phyloP scores from a whole-genome alignment of 2,329 filamentous ascomycete genomes.

The Botrytis squamosa region DNA sequence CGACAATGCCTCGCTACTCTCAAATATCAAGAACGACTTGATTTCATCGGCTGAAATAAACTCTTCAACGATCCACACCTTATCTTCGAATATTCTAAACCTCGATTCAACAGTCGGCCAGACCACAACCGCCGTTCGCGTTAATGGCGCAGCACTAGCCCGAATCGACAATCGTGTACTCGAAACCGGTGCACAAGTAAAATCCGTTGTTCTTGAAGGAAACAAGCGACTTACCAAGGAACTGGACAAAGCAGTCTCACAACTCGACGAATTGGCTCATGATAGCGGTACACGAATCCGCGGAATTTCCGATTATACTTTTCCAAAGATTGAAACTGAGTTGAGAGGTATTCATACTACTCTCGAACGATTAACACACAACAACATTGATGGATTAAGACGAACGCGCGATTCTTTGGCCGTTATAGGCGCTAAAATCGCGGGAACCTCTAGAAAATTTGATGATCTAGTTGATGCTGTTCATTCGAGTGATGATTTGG shows the following conservation, averaged over 20 bases:
- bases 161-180: slow-evolving; percentile 31
- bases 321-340: slow-evolving; percentile 28
- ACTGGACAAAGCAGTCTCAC: slow-evolving; percentile 17
- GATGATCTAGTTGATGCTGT: slow-evolving; percentile 31
- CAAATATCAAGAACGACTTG: slow-evolving; percentile 19
- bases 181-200: slow-evolving; percentile 29
- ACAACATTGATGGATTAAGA: slow-evolving; percentile 12
- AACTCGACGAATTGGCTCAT: slow-evolving; percentile 28
- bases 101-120: slow-evolving; percentile 19
- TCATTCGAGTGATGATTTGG: slow-evolving; percentile 18
- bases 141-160: slow-evolving; percentile 30
- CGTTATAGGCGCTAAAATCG: slow-evolving; percentile 29
- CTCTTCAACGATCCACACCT: slow-evolving; percentile 19
- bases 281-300: slow-evolving; percentile 29
- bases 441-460: slow-evolving; percentile 30
- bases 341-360: slow-evolving; percentile 19
- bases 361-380: slow-evolving; percentile 20
- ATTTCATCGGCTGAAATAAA: slow-evolving; percentile 17
- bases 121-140: slow-evolving; percentile 27
- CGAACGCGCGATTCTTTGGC: slow-evolving; percentile 26
- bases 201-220: slow-evolving; percentile 26
- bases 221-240: slow-evolving; percentile 23
- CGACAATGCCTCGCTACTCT: slow-evolving; percentile 11
- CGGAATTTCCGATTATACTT: slow-evolving; percentile 28
- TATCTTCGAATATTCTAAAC: slow-evolving; percentile 21